Percentiles rank a stretch among this genome's conserved stretches.
Conservation (phyloP, 768 basidiomycete species). For the Kondoa subrosea region DNA sequence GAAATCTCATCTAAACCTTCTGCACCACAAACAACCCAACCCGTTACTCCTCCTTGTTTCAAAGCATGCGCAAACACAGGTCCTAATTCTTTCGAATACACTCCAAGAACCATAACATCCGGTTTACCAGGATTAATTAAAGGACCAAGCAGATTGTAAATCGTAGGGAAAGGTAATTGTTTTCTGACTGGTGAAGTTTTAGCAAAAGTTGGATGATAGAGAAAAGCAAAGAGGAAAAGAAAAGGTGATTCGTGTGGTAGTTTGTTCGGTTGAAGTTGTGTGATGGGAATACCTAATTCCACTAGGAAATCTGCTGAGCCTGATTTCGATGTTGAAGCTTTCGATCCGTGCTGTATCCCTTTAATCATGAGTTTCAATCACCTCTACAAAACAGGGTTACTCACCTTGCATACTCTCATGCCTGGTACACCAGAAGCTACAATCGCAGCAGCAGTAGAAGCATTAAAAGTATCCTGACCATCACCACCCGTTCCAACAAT, state of each 20-base stretch:
- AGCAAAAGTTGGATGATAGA: slow-evolving; percentile 78
- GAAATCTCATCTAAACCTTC: slow-evolving; percentile 90
- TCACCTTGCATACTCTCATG: slow-evolving; percentile 76
- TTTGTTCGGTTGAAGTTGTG: slow-evolving; percentile 49
- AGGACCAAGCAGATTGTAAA: slow-evolving; percentile 90
- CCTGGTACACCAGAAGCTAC: slow-evolving; percentile 80
- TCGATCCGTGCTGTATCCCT: slow-evolving; percentile 49
- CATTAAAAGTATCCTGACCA: slow-evolving; percentile 89
- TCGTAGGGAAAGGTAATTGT: slow-evolving; percentile 76
- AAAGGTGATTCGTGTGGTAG: slow-evolving; percentile 49
- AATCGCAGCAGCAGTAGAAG: slow-evolving; percentile 81
- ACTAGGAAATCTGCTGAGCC: slow-evolving; percentile 86
- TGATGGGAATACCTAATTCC: slow-evolving; percentile 51
- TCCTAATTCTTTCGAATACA: slow-evolving; percentile 67
- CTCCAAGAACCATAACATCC: slow-evolving; percentile 74
- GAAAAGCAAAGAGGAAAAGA: slow-evolving; percentile 80
- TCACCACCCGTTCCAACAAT: slow-evolving; percentile 92
- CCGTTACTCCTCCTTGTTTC: slow-evolving; percentile 55
- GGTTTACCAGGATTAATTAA: slow-evolving; percentile 81
- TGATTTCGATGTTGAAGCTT: slow-evolving; percentile 79
- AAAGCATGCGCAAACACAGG: slow-evolving; percentile 61
- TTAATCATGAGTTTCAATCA: not conserved
- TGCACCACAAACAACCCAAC: slow-evolving; percentile 79
- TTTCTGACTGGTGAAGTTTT: slow-evolving; percentile 67
- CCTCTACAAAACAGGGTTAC: slow-evolving; percentile 21